A percentile compares a stretch with the other conserved stretches of the same genome.
These are phyloP conservation scores for Arthrinium phaeospermum DNA, from an alignment of 2,329 filamentous ascomycete species.

Conservation along the genomic window DNA sequence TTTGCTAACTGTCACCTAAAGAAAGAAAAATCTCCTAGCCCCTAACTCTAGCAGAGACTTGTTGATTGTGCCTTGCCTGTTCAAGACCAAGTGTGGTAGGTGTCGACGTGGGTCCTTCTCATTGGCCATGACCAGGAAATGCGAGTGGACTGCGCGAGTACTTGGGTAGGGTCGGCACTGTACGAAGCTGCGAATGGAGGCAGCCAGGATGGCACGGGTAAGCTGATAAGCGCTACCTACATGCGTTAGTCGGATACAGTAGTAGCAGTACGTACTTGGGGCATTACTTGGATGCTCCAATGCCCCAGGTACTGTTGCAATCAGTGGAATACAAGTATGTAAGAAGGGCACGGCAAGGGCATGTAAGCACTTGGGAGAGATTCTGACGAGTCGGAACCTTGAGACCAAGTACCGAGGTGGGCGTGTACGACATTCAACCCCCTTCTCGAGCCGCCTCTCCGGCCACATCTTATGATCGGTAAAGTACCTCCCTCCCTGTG, in stretches of 20 bases:
- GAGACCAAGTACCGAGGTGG: conserved; percentile 10
- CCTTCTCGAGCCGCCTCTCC: conserved; percentile 16
- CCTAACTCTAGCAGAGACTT: conserved; percentile 27
- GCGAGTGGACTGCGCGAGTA: not conserved
- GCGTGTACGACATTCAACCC: conserved; percentile 15
- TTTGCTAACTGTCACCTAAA: conserved; percentile 19
- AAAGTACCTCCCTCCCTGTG: not conserved
- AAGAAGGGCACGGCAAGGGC: conserved; percentile 3
- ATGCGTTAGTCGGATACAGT: not conserved
- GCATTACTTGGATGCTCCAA: not conserved
- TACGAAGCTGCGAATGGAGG: conserved; percentile 4
- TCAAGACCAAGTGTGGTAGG: conserved; percentile 25
- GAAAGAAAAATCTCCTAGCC: conserved; percentile 31
- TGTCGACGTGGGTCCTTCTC: conserved; percentile 41
- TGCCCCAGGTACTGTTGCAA: conserved; percentile 1
- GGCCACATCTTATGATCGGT: conserved; percentile 1
- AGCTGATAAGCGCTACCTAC: conserved; percentile 15
- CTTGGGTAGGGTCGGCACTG: conserved; percentile 14
- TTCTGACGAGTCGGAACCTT: conserved; percentile 12
- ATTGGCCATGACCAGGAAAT: conserved; percentile 34
- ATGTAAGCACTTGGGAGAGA: conserved; percentile 6
- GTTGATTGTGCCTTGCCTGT: conserved; percentile 18
- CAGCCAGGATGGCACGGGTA: conserved; percentile 13
- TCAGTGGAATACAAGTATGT: too few species aligned
- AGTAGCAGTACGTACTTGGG: too few species aligned